These are phyloP conservation scores for Anisogramma anomala DNA, from an alignment of 2,329 filamentous ascomycete species.

Conservation along the genomic window DNA sequence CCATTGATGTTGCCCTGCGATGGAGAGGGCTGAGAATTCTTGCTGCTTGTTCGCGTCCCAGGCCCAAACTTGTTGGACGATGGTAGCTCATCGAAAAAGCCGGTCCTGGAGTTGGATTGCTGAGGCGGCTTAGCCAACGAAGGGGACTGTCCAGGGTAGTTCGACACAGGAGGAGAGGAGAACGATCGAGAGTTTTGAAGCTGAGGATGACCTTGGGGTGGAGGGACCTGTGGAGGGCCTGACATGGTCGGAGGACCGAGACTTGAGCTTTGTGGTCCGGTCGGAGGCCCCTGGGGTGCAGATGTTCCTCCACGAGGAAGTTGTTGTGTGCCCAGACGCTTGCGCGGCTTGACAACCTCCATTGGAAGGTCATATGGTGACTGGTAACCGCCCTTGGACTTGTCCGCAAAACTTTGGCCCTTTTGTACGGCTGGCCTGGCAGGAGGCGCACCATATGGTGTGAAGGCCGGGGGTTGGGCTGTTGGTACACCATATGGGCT, in stretches of 20 bases:
- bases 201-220: slow-evolving; percentile 15
- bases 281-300: slow-evolving; percentile 33
- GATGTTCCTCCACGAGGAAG: slow-evolving; percentile 31
- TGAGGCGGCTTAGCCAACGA: slow-evolving; percentile 24
- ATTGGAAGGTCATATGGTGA: slow-evolving; percentile 94
- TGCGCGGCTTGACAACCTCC: slow-evolving; percentile 66
- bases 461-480: slow-evolving; percentile 20
- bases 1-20: slow-evolving; percentile 26
- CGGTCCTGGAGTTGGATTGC: slow-evolving; percentile 32
- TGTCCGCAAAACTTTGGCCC: slow-evolving; percentile 78
- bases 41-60: slow-evolving; percentile 40
- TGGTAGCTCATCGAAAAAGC: slow-evolving; percentile 72
- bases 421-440: slow-evolving; percentile 38
- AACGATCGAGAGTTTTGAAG: slow-evolving; percentile 18
- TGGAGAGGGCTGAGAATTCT: slow-evolving; percentile 32
- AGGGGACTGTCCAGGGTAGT: slow-evolving; percentile 25
- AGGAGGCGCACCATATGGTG: slow-evolving; percentile 27
- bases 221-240: slow-evolving; percentile 17
- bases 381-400: slow-evolving; percentile 80
- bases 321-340: slow-evolving; percentile 49
- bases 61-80: slow-evolving; percentile 50
- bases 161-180: slow-evolving; percentile 27
- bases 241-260: slow-evolving; percentile 26
- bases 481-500: slow-evolving; percentile 15
- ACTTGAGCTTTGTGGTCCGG: slow-evolving; percentile 52